Conservation (phyloP, 306 rosid genomes). For the Prinsepia uniflora region DNA sequence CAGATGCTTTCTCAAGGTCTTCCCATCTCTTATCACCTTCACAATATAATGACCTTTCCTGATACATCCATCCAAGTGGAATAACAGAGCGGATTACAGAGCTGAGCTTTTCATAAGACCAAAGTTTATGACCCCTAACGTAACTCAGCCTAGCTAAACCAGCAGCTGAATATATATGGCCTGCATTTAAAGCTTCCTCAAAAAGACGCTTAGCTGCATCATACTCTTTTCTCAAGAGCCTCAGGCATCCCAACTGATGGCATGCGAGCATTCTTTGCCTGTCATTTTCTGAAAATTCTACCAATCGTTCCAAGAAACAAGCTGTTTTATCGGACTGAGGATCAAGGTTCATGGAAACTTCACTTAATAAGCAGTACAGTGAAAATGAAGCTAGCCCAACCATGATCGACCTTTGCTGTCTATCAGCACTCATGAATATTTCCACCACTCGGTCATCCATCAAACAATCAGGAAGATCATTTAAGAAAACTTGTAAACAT, state of each 20-base stretch:
- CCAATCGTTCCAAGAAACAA: conserved; percentile 62
- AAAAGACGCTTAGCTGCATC: conserved; percentile 60
- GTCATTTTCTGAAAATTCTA: conserved; percentile 63
- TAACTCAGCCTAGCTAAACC: conserved; percentile 69
- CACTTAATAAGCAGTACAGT: conserved; percentile 75
- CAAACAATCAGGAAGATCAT: conserved; percentile 68
- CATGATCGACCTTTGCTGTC: conserved; percentile 58
- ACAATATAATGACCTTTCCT: conserved; percentile 80
- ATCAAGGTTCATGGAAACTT: conserved; percentile 68
- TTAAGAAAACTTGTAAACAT: conserved; percentile 72
- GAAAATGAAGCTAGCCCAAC: conserved; percentile 70
- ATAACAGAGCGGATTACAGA: conserved; percentile 50
- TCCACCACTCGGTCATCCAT: conserved; percentile 58
- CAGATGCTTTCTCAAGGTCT: conserved; percentile 87
- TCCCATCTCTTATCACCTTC: conserved; percentile 60
- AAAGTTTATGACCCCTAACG: conserved; percentile 55
- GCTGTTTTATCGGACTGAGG: conserved; percentile 62
- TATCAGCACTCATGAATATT: conserved; percentile 56
- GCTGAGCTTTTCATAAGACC: conserved; percentile 66
- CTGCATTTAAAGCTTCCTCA: conserved; percentile 71
- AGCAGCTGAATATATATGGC: conserved; percentile 72
- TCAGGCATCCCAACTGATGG: conserved; percentile 74
- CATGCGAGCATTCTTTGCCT: conserved; percentile 59
- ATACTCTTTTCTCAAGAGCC: conserved; percentile 72
- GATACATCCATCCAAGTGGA: conserved; percentile 87